Conservation (phyloP, 257 asterid genomes). For the Gentiana macrophylla region DNA sequence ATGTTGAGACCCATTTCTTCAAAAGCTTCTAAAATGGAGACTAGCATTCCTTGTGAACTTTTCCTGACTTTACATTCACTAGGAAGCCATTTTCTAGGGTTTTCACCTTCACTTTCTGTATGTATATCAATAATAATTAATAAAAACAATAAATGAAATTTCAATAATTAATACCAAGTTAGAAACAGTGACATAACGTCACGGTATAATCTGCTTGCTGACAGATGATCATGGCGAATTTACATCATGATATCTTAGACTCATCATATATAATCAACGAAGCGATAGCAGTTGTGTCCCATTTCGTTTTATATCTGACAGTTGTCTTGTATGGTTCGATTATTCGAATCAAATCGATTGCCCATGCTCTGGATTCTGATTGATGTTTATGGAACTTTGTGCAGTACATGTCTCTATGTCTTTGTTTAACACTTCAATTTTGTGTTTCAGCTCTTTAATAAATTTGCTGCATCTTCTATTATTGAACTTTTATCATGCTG, state of each 20-base stretch:
- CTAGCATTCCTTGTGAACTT: slow-evolving; percentile 72
- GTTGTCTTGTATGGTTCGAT: slow-evolving; percentile 45
- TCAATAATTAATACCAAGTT: too few species aligned
- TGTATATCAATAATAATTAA: background rate
- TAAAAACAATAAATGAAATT: background rate
- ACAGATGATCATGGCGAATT: too few species aligned
- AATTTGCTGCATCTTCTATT: slow-evolving; percentile 69
- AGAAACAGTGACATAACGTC: too few species aligned
- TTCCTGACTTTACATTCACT: slow-evolving; percentile 53
- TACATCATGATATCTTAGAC: too few species aligned
- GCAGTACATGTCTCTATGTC: slow-evolving; percentile 43
- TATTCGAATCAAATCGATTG: too few species aligned
- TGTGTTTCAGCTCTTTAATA: slow-evolving; percentile 60
- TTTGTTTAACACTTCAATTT: slow-evolving; percentile 55
- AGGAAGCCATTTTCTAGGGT: slow-evolving; percentile 72
- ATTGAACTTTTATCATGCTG: slow-evolving; percentile 64
- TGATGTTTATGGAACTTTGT: slow-evolving; percentile 18
- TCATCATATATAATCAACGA: too few species aligned
- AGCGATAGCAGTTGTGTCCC: too few species aligned
- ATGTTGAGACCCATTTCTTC: slow-evolving; percentile 74
- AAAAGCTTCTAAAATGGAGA: slow-evolving; percentile 52
- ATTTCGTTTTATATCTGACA: too few species aligned
- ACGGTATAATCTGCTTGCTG: too few species aligned
- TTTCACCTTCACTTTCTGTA: slow-evolving; percentile 67
- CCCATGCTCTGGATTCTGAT: too few species aligned